phyloP scores from a whole-genome alignment of 106 monocot species.

The Triglochin maritima region DNA sequence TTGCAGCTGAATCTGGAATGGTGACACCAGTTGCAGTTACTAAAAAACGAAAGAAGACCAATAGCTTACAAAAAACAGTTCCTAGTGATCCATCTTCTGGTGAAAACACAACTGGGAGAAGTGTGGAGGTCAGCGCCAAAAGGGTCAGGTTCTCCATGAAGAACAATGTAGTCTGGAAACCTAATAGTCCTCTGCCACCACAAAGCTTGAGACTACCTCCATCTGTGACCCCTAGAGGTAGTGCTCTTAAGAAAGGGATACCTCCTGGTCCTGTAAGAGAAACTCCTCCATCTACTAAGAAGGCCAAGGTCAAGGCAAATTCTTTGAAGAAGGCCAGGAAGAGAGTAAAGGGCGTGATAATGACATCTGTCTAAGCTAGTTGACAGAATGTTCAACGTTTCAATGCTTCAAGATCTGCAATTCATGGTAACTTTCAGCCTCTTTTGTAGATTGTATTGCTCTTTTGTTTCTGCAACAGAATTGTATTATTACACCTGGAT shows the following conservation, averaged over 20 bases:
- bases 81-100: background rate
- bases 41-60: conserved; percentile 57
- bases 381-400: no score
- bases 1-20: conserved; percentile 77
- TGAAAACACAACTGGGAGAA: conserved; percentile 19
- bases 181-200: conserved; percentile 78
- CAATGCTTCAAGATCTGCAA: no score
- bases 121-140: conserved; percentile 52
- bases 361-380: no score
- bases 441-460: no score
- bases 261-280: conserved; percentile 71
- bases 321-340: conserved; percentile 52
- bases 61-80: conserved; percentile 14
- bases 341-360: conserved; percentile 27
- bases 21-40: conserved; percentile 14
- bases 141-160: conserved; percentile 93
- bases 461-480: no score
- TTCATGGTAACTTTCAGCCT: no score
- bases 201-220: conserved; percentile 85
- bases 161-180: conserved; percentile 90
- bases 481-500: no score
- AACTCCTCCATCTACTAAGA: conserved; percentile 33
- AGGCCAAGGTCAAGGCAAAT: conserved; percentile 38
- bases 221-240: conserved; percentile 79
- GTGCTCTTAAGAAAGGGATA: conserved; percentile 88